Evolutionary conservation across 106 monocot genomes (phyloP), one percentile per base, ranked within the genome.

Genomic region (Dendrobium catenatum): DNA sequence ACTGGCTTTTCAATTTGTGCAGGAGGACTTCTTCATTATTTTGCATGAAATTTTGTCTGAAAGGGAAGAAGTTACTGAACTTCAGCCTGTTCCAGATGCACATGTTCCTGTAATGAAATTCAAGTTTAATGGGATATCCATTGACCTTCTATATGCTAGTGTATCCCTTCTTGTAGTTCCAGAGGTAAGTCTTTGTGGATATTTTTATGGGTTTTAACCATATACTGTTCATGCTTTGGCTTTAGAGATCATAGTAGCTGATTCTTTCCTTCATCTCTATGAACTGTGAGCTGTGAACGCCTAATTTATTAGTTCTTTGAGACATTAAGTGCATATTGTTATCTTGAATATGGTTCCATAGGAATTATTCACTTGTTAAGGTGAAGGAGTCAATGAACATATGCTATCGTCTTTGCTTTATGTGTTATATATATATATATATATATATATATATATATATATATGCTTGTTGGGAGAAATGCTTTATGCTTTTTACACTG

Each of bases 81-180:
- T 99, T 33, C 98, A 95, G 68, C 91, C 98, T 18, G 88, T 99
- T 64, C 95, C 98, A 46, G 98, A 99, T 85, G 95, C 98, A 81
- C 95, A 95, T 91, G 98, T 99, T 58, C 98, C 98, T 54, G 95
- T 99, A 16, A 91, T 99, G 98, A 99, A 86, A 78, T 95, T 99
- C 72, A 99, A 99, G 80, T 95, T 99, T 68, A 80, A 73, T 77
- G 98, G 93, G 82, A 93, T 99, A 80, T 93, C 98, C 43, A 99
- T 99, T 72, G 98, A 99, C 77, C 95, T 99, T 84, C 91, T 99
- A 16, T 99, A 99, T 91, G 98, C 98, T 37, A 99, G 95, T 84
- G 85, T 98, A 75, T 95, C 94, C 19, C 90, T 85, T 46, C 81
- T 93, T 56, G 93, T 98, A 76, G 88, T 98, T 85, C 97, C 97